Conservation (phyloP, 768 basidiomycete species). For the Jaapia argillacea region DNA sequence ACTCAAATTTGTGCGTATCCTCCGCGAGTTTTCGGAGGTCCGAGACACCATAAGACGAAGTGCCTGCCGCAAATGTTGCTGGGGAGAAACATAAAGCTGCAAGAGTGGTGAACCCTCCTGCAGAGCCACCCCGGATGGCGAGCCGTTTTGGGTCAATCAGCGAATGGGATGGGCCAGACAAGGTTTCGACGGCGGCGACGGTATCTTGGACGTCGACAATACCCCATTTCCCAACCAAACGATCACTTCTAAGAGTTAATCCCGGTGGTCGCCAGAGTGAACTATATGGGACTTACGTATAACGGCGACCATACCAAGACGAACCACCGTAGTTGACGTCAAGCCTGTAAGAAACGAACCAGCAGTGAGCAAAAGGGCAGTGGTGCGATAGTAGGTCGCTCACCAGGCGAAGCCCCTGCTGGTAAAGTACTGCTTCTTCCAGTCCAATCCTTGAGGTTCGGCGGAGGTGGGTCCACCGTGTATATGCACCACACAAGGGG, state of each 20-base stretch:
- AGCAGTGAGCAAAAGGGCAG: no score
- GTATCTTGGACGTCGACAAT: slow-evolving; percentile 64
- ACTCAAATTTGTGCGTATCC: slow-evolving; percentile 69
- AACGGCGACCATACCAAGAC: slow-evolving; percentile 60
- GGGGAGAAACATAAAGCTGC: slow-evolving; percentile 31
- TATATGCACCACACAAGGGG: slow-evolving; percentile 53
- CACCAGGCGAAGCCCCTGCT: slow-evolving; percentile 69
- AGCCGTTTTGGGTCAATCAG: slow-evolving; percentile 56
- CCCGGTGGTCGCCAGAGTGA: not conserved
- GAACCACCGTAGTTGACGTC: slow-evolving; percentile 77
- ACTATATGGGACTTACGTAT: slow-evolving; percentile 29
- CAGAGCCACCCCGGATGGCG: slow-evolving; percentile 62
- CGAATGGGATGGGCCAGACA: slow-evolving; percentile 33
- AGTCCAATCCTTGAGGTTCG: slow-evolving; percentile 35
- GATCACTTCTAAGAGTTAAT: slow-evolving; percentile 26
- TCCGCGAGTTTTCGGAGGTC: slow-evolving; percentile 46
- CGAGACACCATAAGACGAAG: slow-evolving; percentile 60
- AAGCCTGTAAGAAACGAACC: slow-evolving; percentile 34
- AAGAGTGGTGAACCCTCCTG: slow-evolving; percentile 67
- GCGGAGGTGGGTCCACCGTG: slow-evolving; percentile 68
- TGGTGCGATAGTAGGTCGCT: slow-evolving; percentile 7
- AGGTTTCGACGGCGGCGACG: slow-evolving; percentile 39
- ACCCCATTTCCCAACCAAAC: slow-evolving; percentile 63
- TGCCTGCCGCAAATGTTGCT: slow-evolving; percentile 48
- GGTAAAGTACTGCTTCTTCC: slow-evolving; percentile 57